Conservation (phyloP, 352 stramenopile species). For the Phytopythium delawarense region DNA sequence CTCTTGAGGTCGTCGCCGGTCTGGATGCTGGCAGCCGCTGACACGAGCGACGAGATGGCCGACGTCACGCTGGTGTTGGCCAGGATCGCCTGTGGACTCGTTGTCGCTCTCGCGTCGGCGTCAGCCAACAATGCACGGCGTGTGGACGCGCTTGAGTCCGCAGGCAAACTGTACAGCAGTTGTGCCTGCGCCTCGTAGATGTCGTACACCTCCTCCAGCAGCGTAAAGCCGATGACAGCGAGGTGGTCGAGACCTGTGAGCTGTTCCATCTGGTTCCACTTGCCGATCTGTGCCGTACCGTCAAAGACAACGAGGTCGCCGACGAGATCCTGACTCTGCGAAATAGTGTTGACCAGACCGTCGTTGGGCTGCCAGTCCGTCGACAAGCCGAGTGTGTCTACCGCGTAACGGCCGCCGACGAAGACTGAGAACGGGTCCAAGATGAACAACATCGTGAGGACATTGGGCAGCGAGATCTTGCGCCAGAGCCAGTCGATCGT, state of each 20-base stretch:
- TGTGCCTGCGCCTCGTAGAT: constrained; percentile 36
- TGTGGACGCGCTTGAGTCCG: constrained; percentile 8
- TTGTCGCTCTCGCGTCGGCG: background rate
- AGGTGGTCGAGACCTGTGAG: constrained; percentile 40
- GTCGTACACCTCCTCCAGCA: constrained; percentile 32
- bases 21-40: constrained; percentile 1
- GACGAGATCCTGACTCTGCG: constrained; percentile 37
- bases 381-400: constrained; percentile 17
- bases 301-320: constrained; percentile 31
- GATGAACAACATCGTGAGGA: constrained; percentile 44
- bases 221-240: constrained; percentile 34
- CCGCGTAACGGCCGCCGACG: constrained; percentile 23
- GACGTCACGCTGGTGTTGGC: constrained; percentile 6
- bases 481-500: constrained; percentile 30
- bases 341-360: constrained; percentile 37
- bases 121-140: background rate
- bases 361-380: constrained; percentile 31
- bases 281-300: constrained; percentile 25
- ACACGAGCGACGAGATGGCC: constrained; percentile 5
- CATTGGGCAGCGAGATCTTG: constrained; percentile 42
- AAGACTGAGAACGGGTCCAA: constrained; percentile 36
- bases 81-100: background rate
- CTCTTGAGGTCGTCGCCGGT: constrained; percentile 3
- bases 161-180: constrained; percentile 30
- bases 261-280: constrained; percentile 49